Conservation (phyloP, 768 basidiomycete genomes). For the Dendrothele bispora region DNA sequence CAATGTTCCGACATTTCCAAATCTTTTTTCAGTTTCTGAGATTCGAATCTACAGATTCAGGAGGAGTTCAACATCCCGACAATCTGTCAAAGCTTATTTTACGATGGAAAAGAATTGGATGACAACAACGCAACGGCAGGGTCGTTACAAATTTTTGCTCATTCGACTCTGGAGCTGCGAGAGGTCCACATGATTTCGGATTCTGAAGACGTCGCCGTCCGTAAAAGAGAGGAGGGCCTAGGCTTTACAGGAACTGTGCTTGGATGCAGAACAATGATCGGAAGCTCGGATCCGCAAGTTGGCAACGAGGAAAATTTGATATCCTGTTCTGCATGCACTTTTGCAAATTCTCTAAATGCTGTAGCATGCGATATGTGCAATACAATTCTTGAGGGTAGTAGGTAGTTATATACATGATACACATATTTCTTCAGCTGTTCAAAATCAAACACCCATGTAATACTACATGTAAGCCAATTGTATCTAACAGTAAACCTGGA, state of each 20-base stretch:
- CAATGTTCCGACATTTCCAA: constrained; percentile 2
- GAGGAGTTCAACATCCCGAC: constrained; percentile 65
- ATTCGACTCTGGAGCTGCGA: constrained; percentile 66
- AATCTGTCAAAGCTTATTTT: constrained; percentile 73
- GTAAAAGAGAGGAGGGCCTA: constrained; percentile 55
- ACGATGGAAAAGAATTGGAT: constrained; percentile 59
- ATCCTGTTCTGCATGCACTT: constrained; percentile 60
- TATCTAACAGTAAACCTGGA: constrained; percentile 29
- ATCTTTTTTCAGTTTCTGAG: not conserved
- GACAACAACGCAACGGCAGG: constrained; percentile 62
- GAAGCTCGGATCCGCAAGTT: too few relatives aligned
- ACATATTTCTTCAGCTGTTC: too few relatives aligned
- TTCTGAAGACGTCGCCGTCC: constrained; percentile 43
- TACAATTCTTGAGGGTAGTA: constrained; percentile 35
- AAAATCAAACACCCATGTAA: too few relatives aligned
- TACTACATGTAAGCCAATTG: not conserved
- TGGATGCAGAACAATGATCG: too few relatives aligned
- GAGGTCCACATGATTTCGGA: constrained; percentile 61
- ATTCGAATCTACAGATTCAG: constrained; percentile 47
- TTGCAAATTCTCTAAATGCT: constrained; percentile 45
- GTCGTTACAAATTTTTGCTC: constrained; percentile 48
- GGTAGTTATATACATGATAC: too few relatives aligned
- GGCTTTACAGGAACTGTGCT: constrained; percentile 79
- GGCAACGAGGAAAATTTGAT: too few relatives aligned
- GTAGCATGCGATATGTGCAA: constrained; percentile 48